Conservation (phyloP, 2,329 filamentous ascomycete species). For the Bipolaris cookei region DNA sequence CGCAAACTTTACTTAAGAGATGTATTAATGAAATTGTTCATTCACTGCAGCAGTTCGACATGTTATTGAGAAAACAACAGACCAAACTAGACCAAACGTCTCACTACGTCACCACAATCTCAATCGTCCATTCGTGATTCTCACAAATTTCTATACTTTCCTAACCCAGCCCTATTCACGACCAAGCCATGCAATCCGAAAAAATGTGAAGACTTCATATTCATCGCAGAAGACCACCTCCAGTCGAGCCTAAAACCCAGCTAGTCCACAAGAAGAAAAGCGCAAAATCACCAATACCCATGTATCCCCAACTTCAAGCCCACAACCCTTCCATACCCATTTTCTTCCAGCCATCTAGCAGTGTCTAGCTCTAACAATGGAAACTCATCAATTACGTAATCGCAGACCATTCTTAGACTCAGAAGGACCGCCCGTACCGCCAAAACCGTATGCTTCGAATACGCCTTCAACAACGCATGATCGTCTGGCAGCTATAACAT, state of each 20-base stretch:
- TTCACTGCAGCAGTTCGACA: background rate
- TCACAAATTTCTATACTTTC: background rate
- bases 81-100: too few relatives aligned
- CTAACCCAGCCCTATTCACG: background rate
- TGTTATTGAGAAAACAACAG: background rate
- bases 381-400: background rate
- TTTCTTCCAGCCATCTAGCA: background rate
- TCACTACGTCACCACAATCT: too few relatives aligned
- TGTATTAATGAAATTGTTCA: background rate
- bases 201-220: too few relatives aligned
- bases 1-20: too few relatives aligned
- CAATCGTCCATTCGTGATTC: background rate
- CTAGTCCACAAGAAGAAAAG: constrained; percentile 1
- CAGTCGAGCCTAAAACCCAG: too few relatives aligned
- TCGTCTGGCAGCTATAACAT: background rate
- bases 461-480: background rate
- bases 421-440: constrained; percentile 1
- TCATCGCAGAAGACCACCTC: too few relatives aligned
- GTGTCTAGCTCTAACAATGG: background rate
- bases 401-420: background rate
- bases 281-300: too few relatives aligned
- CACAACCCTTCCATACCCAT: background rate
- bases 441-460: background rate
- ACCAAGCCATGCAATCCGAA: background rate
- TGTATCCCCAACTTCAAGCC: too few relatives aligned